These are phyloP conservation scores for Nymphaea colorata DNA, from an alignment of 164 flowering plant genomes.

Conservation along the genomic window DNA sequence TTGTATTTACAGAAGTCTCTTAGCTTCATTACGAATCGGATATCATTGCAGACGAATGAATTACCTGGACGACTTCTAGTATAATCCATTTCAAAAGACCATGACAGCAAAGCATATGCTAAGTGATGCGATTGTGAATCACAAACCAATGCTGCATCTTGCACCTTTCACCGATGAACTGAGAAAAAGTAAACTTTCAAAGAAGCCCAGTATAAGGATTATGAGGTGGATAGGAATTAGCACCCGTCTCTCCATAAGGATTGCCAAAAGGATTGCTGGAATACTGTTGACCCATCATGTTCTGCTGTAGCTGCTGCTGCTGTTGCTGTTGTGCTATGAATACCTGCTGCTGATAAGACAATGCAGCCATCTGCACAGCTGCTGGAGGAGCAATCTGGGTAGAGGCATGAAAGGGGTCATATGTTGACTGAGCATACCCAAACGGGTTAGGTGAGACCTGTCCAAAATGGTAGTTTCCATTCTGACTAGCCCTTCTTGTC, in stretches of 20 bases:
- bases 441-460: conserved; percentile 24
- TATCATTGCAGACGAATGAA: too few species aligned
- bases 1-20: too few species aligned
- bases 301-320: conserved; percentile 3
- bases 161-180: too few species aligned
- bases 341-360: conserved; percentile 18
- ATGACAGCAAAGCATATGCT: too few species aligned
- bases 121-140: too few species aligned
- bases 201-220: neutral
- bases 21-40: too few species aligned
- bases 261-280: conserved; percentile 19
- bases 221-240: conserved; percentile 6
- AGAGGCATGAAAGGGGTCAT: conserved; percentile 16
- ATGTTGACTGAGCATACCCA: conserved; percentile 9
- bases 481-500: conserved; percentile 13
- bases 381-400: conserved; percentile 12
- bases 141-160: too few species aligned
- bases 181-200: neutral
- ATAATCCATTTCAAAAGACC: too few species aligned
- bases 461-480: conserved; percentile 12
- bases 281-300: conserved; percentile 4
- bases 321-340: conserved; percentile 20
- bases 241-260: conserved; percentile 11
- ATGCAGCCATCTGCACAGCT: conserved; percentile 18
- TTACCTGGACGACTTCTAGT: too few species aligned